A percentile compares a stretch with the other conserved stretches of the same genome.
Conservation (phyloP, 257 asterid genomes). For the Nicotiana obtusifolia region DNA sequence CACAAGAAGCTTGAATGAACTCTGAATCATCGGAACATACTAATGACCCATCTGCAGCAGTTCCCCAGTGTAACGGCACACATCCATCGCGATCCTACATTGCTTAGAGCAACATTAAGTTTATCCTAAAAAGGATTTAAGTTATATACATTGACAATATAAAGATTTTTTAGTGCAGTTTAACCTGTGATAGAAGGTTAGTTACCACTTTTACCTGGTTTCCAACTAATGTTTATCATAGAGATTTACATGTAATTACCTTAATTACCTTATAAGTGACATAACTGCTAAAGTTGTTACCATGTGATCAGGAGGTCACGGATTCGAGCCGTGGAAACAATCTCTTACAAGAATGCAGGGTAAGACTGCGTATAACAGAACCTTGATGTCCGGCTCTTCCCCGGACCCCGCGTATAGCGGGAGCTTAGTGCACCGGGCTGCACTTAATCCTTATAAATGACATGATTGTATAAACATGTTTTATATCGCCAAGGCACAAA, state of each 20-base stretch:
- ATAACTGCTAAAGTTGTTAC: not conserved
- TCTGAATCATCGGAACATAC: constrained; percentile 60
- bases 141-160: not conserved
- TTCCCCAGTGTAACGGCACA: constrained; percentile 68
- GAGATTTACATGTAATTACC: not conserved
- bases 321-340: too few species aligned
- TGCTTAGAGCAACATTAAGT: not conserved
- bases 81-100: constrained; percentile 56
- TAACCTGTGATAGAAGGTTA: not conserved
- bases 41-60: constrained; percentile 53
- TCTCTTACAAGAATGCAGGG: too few species aligned
- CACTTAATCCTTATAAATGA: not conserved
- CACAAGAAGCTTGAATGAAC: constrained; percentile 47
- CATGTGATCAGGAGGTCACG: too few species aligned
- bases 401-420: too few species aligned
- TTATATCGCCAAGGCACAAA: not conserved
- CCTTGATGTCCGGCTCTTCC: too few species aligned
- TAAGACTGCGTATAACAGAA: too few species aligned
- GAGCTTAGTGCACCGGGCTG: too few species aligned
- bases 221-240: not conserved
- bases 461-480: not conserved
- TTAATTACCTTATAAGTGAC: not conserved
- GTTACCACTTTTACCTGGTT: not conserved
- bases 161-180: not conserved
- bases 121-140: not conserved